Conservation (phyloP, 495 filamentous ascomycete genomes). For the Penicilliopsis zonata region DNA sequence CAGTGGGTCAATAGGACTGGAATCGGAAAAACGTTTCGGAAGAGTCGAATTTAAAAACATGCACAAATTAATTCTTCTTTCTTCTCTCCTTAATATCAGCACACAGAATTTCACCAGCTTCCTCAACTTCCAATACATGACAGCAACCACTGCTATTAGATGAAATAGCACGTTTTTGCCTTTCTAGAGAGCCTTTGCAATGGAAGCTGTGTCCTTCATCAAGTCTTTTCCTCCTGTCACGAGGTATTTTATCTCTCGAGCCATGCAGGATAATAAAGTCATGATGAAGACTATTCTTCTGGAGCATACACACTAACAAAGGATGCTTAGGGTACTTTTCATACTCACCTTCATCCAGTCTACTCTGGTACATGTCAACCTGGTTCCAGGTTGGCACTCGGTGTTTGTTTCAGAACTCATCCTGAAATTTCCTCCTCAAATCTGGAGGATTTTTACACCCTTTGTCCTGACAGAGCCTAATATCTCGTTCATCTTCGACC, state of each 20-base stretch:
- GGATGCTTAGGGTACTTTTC: conserved; percentile 52
- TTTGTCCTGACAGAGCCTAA: conserved; percentile 60
- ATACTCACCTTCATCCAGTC: conserved; percentile 55
- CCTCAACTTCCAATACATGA: conserved; percentile 2
- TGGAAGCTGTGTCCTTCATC: conserved; percentile 45
- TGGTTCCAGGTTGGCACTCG: conserved; percentile 42
- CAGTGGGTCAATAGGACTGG: too few relatives aligned
- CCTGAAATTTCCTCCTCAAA: conserved; percentile 51
- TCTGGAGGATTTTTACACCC: conserved; percentile 56
- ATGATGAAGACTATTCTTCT: neutral
- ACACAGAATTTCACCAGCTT: too few relatives aligned
- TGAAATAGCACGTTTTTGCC: neutral
- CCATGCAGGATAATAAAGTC: too few relatives aligned
- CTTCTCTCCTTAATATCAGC: conserved; percentile 5
- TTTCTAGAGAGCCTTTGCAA: neutral
- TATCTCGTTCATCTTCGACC: conserved; percentile 63
- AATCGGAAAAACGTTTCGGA: too few relatives aligned
- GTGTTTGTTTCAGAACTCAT: conserved; percentile 45
- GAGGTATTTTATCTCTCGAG: conserved; percentile 37
- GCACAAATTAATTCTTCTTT: too few relatives aligned
- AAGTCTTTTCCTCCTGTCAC: conserved; percentile 60
- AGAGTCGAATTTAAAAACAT: too few relatives aligned
- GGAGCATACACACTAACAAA: neutral
- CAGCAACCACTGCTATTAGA: neutral
- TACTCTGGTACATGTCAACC: conserved; percentile 43